phyloP scores from a whole-genome alignment of 1,139 yeast genomes.

The Chernovozyma sophiae-reginae region DNA sequence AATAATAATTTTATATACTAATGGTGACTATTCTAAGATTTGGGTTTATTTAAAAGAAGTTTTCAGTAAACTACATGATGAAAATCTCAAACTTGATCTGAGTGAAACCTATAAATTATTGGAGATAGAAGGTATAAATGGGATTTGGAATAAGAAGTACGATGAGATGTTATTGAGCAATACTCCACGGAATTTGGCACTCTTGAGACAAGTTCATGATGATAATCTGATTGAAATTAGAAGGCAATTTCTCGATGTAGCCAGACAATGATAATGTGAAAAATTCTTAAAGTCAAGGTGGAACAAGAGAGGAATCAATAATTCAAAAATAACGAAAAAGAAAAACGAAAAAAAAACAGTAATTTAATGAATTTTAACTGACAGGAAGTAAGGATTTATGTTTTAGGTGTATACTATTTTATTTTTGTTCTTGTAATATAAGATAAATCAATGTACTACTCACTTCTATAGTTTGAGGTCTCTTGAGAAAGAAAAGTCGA shows the following conservation, averaged over 20 bases:
- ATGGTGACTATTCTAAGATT: conserved; percentile 5
- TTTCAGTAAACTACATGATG: conserved; percentile 1
- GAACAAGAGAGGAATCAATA: too few species aligned
- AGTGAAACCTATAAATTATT: conserved; percentile 7
- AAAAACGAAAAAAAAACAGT: too few species aligned
- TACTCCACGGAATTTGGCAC: conserved; percentile 11
- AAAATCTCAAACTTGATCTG: background rate
- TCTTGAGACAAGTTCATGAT: conserved; percentile 19
- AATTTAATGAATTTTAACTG: too few species aligned
- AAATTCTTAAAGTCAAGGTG: too few species aligned
- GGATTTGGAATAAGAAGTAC: conserved; percentile 26
- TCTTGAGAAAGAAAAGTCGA: too few species aligned
- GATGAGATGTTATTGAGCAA: conserved; percentile 18
- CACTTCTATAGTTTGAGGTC: too few species aligned
- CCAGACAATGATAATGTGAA: too few species aligned
- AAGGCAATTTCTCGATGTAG: conserved; percentile 17
- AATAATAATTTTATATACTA: conserved; percentile 5
- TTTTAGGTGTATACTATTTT: too few species aligned
- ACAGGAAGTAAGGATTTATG: too few species aligned
- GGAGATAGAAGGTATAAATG: conserved; percentile 13
- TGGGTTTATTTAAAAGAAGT: conserved; percentile 5
- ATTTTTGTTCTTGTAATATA: too few species aligned
- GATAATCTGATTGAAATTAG: conserved; percentile 18
- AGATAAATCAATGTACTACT: too few species aligned
- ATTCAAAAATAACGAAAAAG: too few species aligned